These are phyloP conservation scores for Paecilomyces fulvus DNA, from an alignment of 2,329 filamentous ascomycete species.

Conservation along the genomic window DNA sequence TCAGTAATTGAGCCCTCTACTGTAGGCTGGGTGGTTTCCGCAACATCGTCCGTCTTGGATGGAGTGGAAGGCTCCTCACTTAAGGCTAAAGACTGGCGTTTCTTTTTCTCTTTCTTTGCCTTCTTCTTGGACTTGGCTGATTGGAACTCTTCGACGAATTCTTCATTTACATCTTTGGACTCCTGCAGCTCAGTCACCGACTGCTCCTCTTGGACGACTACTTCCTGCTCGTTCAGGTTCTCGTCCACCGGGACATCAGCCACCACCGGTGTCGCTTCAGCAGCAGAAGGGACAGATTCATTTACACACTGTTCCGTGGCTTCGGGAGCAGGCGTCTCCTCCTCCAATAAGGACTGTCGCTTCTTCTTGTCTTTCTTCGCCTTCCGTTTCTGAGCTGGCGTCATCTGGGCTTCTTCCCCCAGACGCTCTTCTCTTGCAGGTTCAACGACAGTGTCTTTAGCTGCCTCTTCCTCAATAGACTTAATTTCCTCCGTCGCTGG, in stretches of 20 bases:
- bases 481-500: background rate
- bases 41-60: background rate
- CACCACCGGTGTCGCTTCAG: background rate
- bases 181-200: background rate
- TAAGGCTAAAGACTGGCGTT: constrained; percentile 12
- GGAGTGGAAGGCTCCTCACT: constrained; percentile 12
- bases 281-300: background rate
- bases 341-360: constrained; percentile 12
- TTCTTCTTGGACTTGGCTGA: constrained; percentile 25
- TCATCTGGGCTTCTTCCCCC: background rate
- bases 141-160: constrained; percentile 7
- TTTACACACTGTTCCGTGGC: background rate
- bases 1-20: background rate
- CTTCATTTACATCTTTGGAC: background rate
- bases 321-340: constrained; percentile 11
- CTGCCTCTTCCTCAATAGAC: background rate
- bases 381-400: constrained; percentile 9
- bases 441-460: background rate
- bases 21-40: background rate
- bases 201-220: background rate
- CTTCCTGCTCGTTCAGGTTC: background rate
- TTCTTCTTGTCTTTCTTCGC: constrained; percentile 2
- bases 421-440: background rate
- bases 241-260: background rate
- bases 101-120: constrained; percentile 14